These are phyloP conservation scores for Amanita inopinata DNA, from an alignment of 768 basidiomycete species.

Conservation along the genomic window DNA sequence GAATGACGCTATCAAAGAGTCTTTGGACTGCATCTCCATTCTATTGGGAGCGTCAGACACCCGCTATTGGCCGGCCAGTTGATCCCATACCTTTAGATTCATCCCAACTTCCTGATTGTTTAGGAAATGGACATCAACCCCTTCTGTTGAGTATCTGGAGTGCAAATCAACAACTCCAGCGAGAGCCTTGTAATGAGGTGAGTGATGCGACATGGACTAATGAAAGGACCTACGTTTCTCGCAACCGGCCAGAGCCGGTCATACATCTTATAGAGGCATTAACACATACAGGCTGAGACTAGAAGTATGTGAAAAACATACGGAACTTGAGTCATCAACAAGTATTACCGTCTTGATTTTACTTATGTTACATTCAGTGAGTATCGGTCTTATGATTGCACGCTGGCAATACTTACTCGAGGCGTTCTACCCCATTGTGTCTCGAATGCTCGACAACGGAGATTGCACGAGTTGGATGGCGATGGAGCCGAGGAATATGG, in stretches of 20 bases:
- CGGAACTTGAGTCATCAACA: conserved; percentile 17
- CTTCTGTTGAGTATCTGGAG: conserved; percentile 24
- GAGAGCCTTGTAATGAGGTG: conserved; percentile 4
- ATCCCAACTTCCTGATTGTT: conserved; percentile 22
- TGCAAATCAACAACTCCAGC: conserved; percentile 12
- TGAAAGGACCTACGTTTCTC: conserved; percentile 9
- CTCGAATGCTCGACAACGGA: background rate
- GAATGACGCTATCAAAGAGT: conserved; percentile 12
- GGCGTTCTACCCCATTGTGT: conserved; percentile 6
- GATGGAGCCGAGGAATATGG: conserved; percentile 13
- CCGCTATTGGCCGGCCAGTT: background rate
- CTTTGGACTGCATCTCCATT: conserved; percentile 8
- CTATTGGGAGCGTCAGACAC: conserved; percentile 5
- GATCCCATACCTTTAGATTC: conserved; percentile 1
- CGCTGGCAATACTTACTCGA: conserved; percentile 7
- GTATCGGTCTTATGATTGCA: background rate
- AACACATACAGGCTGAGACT: background rate
- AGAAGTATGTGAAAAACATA: conserved; percentile 3
- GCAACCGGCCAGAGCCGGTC: conserved; percentile 14
- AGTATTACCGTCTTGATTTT: conserved; percentile 16
- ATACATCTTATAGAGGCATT: conserved; percentile 12
- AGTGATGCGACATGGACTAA: background rate
- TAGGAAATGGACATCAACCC: conserved; percentile 56
- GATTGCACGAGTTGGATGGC: background rate
- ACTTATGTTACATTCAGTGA: conserved; percentile 2